Conservation (phyloP, 1,284 basidiomycete species). For the Pulchroboletus neoregius region DNA sequence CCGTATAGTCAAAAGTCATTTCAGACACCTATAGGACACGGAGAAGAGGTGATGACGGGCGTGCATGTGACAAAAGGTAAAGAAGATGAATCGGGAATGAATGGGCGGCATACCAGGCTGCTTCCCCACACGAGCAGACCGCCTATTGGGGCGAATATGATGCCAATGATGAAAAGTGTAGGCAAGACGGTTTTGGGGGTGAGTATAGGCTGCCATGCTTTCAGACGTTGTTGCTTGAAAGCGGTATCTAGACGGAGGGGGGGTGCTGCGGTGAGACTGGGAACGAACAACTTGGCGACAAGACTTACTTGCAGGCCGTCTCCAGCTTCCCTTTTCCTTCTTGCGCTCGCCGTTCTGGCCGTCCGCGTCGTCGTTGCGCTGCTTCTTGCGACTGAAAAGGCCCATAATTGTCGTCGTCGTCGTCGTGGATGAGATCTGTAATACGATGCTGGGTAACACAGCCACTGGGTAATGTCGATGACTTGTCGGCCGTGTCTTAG, state of each 20-base stretch:
- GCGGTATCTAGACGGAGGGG: slow-evolving; percentile 71
- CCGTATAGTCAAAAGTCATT: slow-evolving; percentile 94
- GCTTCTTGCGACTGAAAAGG: slow-evolving; percentile 54
- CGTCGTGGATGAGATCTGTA: slow-evolving; percentile 4
- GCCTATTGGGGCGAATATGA: slow-evolving; percentile 95
- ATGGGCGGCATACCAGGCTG: slow-evolving; percentile 47
- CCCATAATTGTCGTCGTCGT: slow-evolving; percentile 41
- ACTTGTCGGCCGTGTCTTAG: slow-evolving; percentile 7
- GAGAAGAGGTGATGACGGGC: not conserved
- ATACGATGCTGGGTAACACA: slow-evolving; percentile 9
- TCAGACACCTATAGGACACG: slow-evolving; percentile 66
- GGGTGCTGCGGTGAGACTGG: slow-evolving; percentile 21
- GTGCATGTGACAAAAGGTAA: slow-evolving; percentile 8
- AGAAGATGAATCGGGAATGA: slow-evolving; percentile 22
- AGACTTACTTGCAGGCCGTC: slow-evolving; percentile 81
- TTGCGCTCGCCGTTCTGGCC: slow-evolving; percentile 46
- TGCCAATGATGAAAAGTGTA: slow-evolving; percentile 90
- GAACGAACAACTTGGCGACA: slow-evolving; percentile 2
- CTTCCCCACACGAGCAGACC: slow-evolving; percentile 91
- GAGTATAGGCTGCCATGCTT: slow-evolving; percentile 99
- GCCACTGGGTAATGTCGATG: slow-evolving; percentile 6
- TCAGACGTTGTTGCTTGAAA: slow-evolving; percentile 99
- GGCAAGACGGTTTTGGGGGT: slow-evolving; percentile 97
- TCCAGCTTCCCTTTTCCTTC: slow-evolving; percentile 87
- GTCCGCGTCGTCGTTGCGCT: slow-evolving; percentile 35